These are phyloP conservation scores for Apiosordaria backusii DNA, from an alignment of 495 filamentous ascomycete genomes.

Conservation along the genomic window DNA sequence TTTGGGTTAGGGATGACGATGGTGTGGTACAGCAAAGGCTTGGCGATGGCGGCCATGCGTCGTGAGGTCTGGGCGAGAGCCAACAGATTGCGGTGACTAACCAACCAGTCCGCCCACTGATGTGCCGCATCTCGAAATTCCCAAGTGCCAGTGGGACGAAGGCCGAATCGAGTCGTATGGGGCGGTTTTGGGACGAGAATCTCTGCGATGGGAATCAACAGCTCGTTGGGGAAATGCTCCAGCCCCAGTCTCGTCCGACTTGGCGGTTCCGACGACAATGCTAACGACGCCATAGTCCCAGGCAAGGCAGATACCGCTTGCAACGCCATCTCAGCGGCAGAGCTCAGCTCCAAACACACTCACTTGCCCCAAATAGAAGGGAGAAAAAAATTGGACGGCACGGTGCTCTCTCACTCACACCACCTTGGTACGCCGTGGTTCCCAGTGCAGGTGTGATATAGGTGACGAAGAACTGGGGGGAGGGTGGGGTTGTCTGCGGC, in stretches of 20 bases:
- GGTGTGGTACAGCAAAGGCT: slow-evolving; percentile 32
- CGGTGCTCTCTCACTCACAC: background rate
- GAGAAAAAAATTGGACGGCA: background rate
- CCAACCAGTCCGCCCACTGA: slow-evolving; percentile 31
- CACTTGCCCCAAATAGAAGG: background rate
- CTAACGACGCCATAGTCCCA: background rate
- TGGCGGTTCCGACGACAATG: background rate
- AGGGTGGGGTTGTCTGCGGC: slow-evolving; percentile 3
- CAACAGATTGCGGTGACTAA: slow-evolving; percentile 24
- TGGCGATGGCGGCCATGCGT: slow-evolving; percentile 31
- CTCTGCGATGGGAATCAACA: slow-evolving; percentile 31
- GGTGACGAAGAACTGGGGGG: slow-evolving; percentile 4
- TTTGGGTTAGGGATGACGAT: slow-evolving; percentile 27
- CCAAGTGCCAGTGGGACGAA: slow-evolving; percentile 33
- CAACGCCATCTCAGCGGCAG: background rate
- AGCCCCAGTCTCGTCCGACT: slow-evolving; percentile 7
- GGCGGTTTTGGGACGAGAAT: slow-evolving; percentile 25
- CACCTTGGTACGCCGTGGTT: background rate
- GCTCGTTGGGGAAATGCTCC: slow-evolving; percentile 30
- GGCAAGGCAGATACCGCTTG: background rate
- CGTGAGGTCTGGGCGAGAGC: slow-evolving; percentile 30
- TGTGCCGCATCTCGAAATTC: slow-evolving; percentile 29
- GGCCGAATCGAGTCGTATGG: slow-evolving; percentile 31
- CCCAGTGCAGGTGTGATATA: slow-evolving; percentile 11
- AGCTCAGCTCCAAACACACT: background rate